Percentiles rank a stretch among this genome's conserved stretches.
Conservation (phyloP, 805 yeast species). For the Metschnikowia reukaufii region DNA sequence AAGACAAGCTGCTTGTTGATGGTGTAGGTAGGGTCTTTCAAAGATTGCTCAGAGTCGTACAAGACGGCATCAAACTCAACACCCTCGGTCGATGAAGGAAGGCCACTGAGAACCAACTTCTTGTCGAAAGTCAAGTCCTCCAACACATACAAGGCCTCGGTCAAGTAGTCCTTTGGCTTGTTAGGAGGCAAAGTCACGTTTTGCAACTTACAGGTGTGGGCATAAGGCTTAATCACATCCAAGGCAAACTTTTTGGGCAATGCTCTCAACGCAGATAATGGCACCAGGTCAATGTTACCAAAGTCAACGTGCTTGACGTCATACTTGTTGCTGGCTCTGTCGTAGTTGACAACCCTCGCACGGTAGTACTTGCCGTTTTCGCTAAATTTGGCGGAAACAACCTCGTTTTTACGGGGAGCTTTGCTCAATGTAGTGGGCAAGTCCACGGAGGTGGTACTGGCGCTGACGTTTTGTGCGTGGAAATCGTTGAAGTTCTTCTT, state of each 20-base stretch:
- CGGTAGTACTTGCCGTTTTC: slow-evolving; percentile 59
- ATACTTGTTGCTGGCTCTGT: slow-evolving; percentile 42
- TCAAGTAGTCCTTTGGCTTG: slow-evolving; percentile 52
- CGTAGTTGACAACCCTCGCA: slow-evolving; percentile 50
- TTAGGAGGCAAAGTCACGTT: slow-evolving; percentile 58
- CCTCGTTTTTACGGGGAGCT: slow-evolving; percentile 54
- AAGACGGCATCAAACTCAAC: slow-evolving; percentile 52
- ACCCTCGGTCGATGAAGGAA: slow-evolving; percentile 38
- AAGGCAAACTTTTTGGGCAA: slow-evolving; percentile 52
- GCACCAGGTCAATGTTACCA: slow-evolving; percentile 52
- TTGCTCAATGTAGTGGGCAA: slow-evolving; percentile 40
- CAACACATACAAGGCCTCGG: slow-evolving; percentile 53
- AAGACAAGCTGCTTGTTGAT: slow-evolving; percentile 58
- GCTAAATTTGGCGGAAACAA: slow-evolving; percentile 53
- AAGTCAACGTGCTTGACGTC: slow-evolving; percentile 62
- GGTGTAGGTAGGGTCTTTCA: slow-evolving; percentile 55
- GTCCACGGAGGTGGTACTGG: slow-evolving; percentile 37
- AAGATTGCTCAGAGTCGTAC: slow-evolving; percentile 55
- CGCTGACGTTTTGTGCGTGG: slow-evolving; percentile 39
- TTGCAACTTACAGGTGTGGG: slow-evolving; percentile 54
- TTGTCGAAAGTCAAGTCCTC: slow-evolving; percentile 54
- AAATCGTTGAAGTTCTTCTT: slow-evolving; percentile 49
- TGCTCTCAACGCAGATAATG: slow-evolving; percentile 45
- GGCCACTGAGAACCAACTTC: slow-evolving; percentile 54
- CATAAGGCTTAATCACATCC: slow-evolving; percentile 48